Evolutionary conservation across 2,329 filamentous ascomycete species (phyloP).

Genomic region (Ceratocystis huliohia): DNA sequence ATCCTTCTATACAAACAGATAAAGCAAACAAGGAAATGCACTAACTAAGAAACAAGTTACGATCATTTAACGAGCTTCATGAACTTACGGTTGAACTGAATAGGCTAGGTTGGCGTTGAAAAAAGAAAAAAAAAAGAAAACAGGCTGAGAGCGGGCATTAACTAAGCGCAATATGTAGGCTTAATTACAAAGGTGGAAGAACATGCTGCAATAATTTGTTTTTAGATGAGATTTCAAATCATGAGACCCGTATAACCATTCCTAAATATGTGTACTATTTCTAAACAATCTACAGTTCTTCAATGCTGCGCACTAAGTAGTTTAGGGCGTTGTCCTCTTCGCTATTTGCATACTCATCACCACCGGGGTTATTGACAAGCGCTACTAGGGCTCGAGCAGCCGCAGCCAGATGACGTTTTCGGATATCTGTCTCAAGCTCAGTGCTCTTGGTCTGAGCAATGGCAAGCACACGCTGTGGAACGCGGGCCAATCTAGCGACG

Average conservation of each 20-base stretch:
- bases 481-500: constrained; percentile 71
- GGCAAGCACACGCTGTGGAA: constrained; percentile 65
- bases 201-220: neutral
- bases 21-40: neutral
- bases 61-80: constrained; percentile 5
- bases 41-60: neutral
- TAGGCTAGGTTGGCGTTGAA: neutral
- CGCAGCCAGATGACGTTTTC: constrained; percentile 42
- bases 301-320: constrained; percentile 42
- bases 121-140: neutral
- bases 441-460: constrained; percentile 66
- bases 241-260: neutral
- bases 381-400: constrained; percentile 27
- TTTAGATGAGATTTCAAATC: neutral
- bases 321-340: constrained; percentile 34
- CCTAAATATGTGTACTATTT: neutral
- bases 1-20: neutral
- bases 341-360: neutral
- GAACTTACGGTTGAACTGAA: neutral
- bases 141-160: neutral
- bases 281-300: constrained; percentile 38
- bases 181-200: neutral
- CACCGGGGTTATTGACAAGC: constrained; percentile 28
- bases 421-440: constrained; percentile 65
- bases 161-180: neutral